phyloP scores from a whole-genome alignment of 768 basidiomycete genomes.

The Lactifluus subvellereus region DNA sequence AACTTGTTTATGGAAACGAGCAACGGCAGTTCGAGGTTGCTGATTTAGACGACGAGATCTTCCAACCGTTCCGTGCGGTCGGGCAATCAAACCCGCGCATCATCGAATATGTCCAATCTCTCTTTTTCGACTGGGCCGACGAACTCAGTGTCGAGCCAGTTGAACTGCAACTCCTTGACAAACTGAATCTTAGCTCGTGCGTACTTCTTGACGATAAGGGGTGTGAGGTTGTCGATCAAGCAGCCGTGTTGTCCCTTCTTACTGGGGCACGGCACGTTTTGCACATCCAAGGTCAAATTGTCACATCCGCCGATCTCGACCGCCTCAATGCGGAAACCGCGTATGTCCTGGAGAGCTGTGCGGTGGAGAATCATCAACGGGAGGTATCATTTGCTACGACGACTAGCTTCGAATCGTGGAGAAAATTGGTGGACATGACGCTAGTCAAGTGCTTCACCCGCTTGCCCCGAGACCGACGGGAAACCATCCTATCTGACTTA shows the following conservation, averaged over 20 bases:
- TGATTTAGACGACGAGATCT: conserved; percentile 43
- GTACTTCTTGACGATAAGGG: conserved; percentile 61
- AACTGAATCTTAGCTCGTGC: conserved; percentile 66
- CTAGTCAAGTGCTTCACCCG: conserved; percentile 83
- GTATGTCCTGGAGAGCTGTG: conserved; percentile 79
- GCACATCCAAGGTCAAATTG: conserved; percentile 60
- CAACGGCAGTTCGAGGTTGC: conserved; percentile 39
- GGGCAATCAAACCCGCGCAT: conserved; percentile 81
- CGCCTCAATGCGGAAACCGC: conserved; percentile 61
- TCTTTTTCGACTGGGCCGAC: conserved; percentile 88
- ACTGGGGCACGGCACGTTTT: conserved; percentile 52
- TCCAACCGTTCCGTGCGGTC: conserved; percentile 61
- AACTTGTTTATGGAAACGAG: conserved; percentile 73
- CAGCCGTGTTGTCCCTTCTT: conserved; percentile 65
- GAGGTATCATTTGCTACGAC: conserved; percentile 68
- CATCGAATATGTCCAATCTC: conserved; percentile 81
- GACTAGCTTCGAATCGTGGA: conserved; percentile 78
- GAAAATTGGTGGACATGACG: conserved; percentile 74
- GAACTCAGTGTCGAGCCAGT: conserved; percentile 51
- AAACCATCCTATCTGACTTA: conserved; percentile 87
- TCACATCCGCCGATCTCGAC: conserved; percentile 56
- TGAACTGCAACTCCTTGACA: conserved; percentile 57
- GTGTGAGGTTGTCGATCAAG: conserved; percentile 78
- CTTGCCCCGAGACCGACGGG: conserved; percentile 74
- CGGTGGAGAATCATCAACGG: conserved; percentile 82